Base-by-base conservation (phyloP, 768 basidiomycete species). In the Lentinula sp. region DNA sequence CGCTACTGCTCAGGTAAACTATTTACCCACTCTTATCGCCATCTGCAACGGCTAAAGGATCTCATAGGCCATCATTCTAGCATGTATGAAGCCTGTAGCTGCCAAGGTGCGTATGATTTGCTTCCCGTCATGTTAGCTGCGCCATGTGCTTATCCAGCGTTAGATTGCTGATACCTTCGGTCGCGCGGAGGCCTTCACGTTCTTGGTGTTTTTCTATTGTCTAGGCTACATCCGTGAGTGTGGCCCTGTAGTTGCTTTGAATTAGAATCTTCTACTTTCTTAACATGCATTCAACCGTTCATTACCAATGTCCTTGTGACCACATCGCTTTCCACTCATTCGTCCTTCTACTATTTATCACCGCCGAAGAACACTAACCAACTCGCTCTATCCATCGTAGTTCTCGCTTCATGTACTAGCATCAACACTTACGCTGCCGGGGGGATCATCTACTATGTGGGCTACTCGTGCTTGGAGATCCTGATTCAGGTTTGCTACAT, bases 21-120 rank as follows among this genome's bases (percentile, higher is more conserved):
- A 54, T 65, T 66, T 0, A 73, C 72, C 46, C 2, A 32, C 15
- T 7, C 39, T 42, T 56, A 23, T 56, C 23, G 28, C 39, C 10
- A 4, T 43, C 15, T 15, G 5, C 10, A 16, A 39, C 23, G 23
- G 37, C 18, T 32, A 9, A 49, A 31, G 5, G 8, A 4, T 31
- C 45, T 45, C 28, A 10, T 45, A 59, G 57, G 57, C 57, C 15
- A 59, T 59, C 45, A 59, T 59, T 11, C 37, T 59, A n/a, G 57
- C 57, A n/a, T 59, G 57, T 32, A 59, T 59, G 57, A 83, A 83
- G 69, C 83, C 83, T 0, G 70, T 81, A 11, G 77, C 81, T 62
- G 83, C 83, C 5, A 84, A 84, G 67, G 67, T 83, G 15, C 73
- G 81, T 4, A 81, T 83, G 66, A 76, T 80, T 4, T 68, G 78